Conservation (phyloP, 108 stramenopile genomes). For the Pseudonitzschia delicatissima region DNA sequence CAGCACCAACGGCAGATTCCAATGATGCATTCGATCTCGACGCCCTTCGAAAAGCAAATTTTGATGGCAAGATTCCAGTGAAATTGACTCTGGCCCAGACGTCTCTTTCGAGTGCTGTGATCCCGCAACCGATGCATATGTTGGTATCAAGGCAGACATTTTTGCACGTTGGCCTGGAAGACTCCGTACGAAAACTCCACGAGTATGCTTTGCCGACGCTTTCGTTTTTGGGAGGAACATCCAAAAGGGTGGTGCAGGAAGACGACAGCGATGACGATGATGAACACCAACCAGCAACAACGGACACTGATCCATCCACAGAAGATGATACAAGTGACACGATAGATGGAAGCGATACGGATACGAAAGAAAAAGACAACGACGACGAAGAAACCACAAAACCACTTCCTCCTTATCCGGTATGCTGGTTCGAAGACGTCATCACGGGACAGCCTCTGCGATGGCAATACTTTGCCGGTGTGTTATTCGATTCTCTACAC, state of each 20-base stretch:
- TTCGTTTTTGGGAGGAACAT: neutral
- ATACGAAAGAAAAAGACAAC: neutral
- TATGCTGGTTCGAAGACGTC: conserved; percentile 87
- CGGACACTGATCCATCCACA: too few relatives aligned
- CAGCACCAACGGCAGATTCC: too few relatives aligned
- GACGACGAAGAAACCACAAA: neutral
- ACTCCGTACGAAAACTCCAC: conserved; percentile 52
- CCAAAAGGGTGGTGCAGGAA: neutral
- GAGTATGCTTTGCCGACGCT: conserved; percentile 56
- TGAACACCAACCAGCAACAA: neutral
- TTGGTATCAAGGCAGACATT: conserved; percentile 64
- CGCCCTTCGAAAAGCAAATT: conserved; percentile 41
- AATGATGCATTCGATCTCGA: neutral
- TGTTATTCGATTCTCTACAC: conserved; percentile 55
- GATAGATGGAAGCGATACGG: neutral
- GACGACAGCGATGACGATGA: neutral
- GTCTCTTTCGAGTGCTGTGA: conserved; percentile 50
- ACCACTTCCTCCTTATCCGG: conserved; percentile 30
- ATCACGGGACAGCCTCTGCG: conserved; percentile 54
- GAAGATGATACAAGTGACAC: neutral
- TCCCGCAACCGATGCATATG: conserved; percentile 61
- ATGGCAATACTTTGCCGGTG: conserved; percentile 81
- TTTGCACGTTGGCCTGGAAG: conserved; percentile 65
- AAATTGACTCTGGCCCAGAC: conserved; percentile 56
- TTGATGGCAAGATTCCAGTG: conserved; percentile 68